phyloP scores from a whole-genome alignment of 345 rosid species.

The Camelina neglecta region DNA sequence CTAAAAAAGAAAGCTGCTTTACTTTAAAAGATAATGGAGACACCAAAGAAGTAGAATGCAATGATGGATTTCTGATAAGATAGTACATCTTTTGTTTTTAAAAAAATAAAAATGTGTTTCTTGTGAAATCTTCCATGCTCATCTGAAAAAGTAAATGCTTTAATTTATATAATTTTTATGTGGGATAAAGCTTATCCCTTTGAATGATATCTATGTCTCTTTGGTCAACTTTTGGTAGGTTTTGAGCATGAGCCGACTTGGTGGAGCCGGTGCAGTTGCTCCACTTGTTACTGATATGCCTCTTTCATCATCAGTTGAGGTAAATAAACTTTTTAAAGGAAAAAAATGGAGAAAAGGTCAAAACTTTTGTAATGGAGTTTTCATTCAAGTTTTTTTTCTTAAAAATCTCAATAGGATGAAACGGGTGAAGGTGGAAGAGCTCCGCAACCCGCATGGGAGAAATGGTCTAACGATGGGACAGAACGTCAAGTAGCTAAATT shows the following conservation, averaged over 20 bases:
- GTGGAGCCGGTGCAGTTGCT: conserved; percentile 98
- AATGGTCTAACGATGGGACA: conserved; percentile 95
- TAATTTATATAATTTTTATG: conserved; percentile 15
- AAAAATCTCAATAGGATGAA: conserved; percentile 65
- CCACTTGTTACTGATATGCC: conserved; percentile 98
- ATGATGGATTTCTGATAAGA: conserved; percentile 41
- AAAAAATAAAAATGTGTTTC: conserved; percentile 2
- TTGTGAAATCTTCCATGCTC: conserved; percentile 40
- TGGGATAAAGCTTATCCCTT: conserved; percentile 39
- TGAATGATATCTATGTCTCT: conserved; percentile 22
- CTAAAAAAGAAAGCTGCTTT: conserved; percentile 26
- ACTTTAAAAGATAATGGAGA: conserved; percentile 39
- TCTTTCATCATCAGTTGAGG: conserved; percentile 86
- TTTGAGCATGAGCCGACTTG: conserved; percentile 98
- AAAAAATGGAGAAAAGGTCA: conserved; percentile 6
- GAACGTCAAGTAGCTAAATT: conserved; percentile 94
- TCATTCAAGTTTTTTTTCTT: neutral
- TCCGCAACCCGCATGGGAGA: conserved; percentile 96
- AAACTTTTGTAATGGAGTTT: conserved; percentile 21
- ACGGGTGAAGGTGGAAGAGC: conserved; percentile 76
- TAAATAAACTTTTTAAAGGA: conserved; percentile 31
- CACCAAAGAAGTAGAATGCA: conserved; percentile 39
- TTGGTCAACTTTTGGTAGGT: conserved; percentile 66
- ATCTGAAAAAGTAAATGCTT: conserved; percentile 22
- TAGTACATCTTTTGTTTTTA: neutral